Evolutionary conservation across 1,139 yeast genomes (phyloP), one percentile per base, ranked within the genome.

Genomic region (Yamadazyma taylorii): DNA sequence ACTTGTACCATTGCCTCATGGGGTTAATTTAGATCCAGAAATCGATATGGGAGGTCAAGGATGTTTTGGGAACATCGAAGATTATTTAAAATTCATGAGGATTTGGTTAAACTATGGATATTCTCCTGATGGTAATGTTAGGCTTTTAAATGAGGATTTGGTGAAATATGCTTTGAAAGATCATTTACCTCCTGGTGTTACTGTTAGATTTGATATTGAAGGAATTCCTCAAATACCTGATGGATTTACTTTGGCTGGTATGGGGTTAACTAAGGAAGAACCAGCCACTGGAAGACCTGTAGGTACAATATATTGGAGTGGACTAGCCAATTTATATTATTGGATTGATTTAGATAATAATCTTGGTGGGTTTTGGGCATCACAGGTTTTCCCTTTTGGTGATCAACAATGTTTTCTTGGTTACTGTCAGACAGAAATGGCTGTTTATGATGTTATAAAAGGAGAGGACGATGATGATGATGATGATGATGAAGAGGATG

Each of bases 161-260:
- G 63, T 60, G 6, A 48, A 53, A 30, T 63, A 50, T 42, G 73
- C 73, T 0, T 48, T 58, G 10, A 34, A 51, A 39, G 63, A 68
- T 41, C 69, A 66, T 40, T 53, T 70, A 35, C 68, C 74, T 0
- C 50, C 52, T 1, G 57, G 55, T 6, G 30, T 58, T 15, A 45
- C 42, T 3, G 45, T 60, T 21, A 52, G 50, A 14, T 54, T 60
- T 30, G 54, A 52, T n/a, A 36, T 46, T 2, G 47, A 49, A 5
- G 51, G 47, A 4, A 12, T 45, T 3, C 55, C 57, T 3, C 44
- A 46, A n/a, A 78, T 81, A 31, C 92, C 92, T 17, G 84, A 82
- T 47, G 97, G 96, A 2, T 90, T 79, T 58, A 79, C 83, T 44
- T 69, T 92, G 53, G 79, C 81, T 55, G 85, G 85, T 17, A 84